A percentile compares a stretch with the other conserved stretches of the same genome.
These are phyloP conservation scores for Termitomyces sp. DNA, from an alignment of 768 basidiomycete genomes.

Conservation along the genomic window DNA sequence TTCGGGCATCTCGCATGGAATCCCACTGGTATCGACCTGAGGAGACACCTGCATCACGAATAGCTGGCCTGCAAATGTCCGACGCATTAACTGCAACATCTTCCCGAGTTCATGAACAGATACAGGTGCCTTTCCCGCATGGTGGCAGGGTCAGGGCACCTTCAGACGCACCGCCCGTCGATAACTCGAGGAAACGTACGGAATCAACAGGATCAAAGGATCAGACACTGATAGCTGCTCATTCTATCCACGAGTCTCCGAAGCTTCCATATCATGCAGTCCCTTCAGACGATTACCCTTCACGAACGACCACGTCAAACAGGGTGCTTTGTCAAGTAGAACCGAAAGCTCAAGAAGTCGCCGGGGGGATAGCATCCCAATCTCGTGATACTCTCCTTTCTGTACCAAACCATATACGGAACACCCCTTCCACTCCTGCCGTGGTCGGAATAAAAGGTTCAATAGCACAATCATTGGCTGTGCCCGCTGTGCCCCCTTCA, in stretches of 20 bases:
- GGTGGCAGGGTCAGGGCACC: neutral
- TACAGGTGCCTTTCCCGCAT: neutral
- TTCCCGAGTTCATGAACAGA: neutral
- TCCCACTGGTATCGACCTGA: neutral
- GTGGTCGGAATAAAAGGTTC: neutral
- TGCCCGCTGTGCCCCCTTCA: neutral
- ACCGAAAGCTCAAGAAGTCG: neutral
- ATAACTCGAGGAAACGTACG: neutral
- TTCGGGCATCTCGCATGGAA: neutral
- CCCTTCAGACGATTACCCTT: neutral
- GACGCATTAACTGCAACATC: neutral
- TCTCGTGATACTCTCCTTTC: neutral
- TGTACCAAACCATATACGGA: neutral
- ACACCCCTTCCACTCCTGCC: neutral
- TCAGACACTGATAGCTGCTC: neutral
- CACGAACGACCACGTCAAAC: neutral
- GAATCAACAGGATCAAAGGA: slow-evolving; percentile 1
- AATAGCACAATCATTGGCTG: neutral
- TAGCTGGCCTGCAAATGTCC: neutral
- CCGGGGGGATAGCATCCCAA: neutral
- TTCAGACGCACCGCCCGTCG: neutral
- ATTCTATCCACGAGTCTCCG: neutral
- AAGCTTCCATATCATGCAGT: neutral
- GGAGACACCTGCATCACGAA: neutral
- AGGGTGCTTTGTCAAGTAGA: neutral